Percentiles rank a stretch among this genome's conserved stretches.
Evolutionary conservation across 208 protist species (phyloP).

Genomic region (Naegleria lovaniensis): DNA sequence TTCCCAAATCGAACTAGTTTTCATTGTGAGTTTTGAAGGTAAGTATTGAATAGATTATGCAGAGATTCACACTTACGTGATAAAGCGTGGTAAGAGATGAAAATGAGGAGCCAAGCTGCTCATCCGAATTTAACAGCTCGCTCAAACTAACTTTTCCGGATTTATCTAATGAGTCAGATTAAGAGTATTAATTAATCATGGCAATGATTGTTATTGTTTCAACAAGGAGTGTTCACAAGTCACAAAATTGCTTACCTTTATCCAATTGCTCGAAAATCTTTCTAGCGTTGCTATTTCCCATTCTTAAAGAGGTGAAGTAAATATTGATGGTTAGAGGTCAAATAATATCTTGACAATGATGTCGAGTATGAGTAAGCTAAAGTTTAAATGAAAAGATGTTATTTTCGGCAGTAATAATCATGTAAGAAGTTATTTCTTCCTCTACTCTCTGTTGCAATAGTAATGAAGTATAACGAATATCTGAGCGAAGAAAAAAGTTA

Average conservation of each 20-base stretch:
- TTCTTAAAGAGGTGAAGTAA: background rate
- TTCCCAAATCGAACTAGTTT: background rate
- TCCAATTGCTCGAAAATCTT: conserved; percentile 25
- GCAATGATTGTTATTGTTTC: background rate
- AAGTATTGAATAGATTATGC: no score
- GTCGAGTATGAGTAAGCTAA: background rate
- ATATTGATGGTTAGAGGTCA: background rate
- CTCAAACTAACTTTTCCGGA: background rate
- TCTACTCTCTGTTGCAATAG: no score
- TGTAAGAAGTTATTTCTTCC: no score
- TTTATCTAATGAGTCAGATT: background rate
- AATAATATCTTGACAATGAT: background rate
- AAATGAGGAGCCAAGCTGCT: background rate
- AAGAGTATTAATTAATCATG: no score
- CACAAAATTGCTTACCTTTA: background rate
- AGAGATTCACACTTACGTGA: conserved; percentile 19
- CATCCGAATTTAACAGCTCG: background rate
- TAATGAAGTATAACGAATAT: no score
- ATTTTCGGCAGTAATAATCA: no score
- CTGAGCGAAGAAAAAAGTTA: no score
- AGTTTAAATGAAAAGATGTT: no score
- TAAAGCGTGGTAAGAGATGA: conserved; percentile 13
- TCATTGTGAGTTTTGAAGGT: background rate
- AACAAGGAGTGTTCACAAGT: no score
- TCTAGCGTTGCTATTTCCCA: conserved; percentile 10